Evolutionary conservation across 1,284 basidiomycete species (phyloP), one percentile per base, ranked within the genome.

Genomic region (Trametes pubescens): DNA sequence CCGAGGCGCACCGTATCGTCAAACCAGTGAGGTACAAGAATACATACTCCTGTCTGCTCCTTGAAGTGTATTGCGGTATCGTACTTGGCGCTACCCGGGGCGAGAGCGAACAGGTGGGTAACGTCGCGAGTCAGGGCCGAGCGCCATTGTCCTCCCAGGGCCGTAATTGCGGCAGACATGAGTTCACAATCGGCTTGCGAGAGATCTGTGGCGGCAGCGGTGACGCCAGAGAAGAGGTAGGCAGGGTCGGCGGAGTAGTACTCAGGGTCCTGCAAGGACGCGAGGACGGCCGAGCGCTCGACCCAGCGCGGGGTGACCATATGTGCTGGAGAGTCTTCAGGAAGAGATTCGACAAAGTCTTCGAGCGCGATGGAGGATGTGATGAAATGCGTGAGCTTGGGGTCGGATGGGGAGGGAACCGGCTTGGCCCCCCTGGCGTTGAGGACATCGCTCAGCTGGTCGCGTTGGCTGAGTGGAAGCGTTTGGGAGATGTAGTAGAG

Each of bases 121-220:
- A 95, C 90, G 67, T 96, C 94, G 62, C 85, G 84, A 0, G 93
- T 94, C 56, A 95, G 83, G 5, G 87, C 87, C 0, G 80, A 79
- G 16, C 91, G 84, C 86, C 88, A 94, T 74, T 92, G 90, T 3
- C 95, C 95, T 0, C 95, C 94, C n/a, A 93, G 84, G 0, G 88
- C 85, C 1, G 83, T 80, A 48, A 96, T 88, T 0, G 88, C 90
- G 0, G 88, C 89, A 0, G 84, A 84, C 46, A 96, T 84, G 7
- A 92, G 85, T 71, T 94, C 92, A 44, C 85, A 77, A 75, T 95
- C 93, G 7, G 85, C 73, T 2, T 78, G 60, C 6, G 87, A 84
- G 9, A 92, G 89, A 67, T 89, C 89, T 8, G 86, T 81, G 6
- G 87, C 84, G 69, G 87, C 88, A 0, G 87, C 90, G 16, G 93